These are phyloP conservation scores for Pseudodiploospora longispora DNA, from an alignment of 2,329 filamentous ascomycete species.

Conservation along the genomic window DNA sequence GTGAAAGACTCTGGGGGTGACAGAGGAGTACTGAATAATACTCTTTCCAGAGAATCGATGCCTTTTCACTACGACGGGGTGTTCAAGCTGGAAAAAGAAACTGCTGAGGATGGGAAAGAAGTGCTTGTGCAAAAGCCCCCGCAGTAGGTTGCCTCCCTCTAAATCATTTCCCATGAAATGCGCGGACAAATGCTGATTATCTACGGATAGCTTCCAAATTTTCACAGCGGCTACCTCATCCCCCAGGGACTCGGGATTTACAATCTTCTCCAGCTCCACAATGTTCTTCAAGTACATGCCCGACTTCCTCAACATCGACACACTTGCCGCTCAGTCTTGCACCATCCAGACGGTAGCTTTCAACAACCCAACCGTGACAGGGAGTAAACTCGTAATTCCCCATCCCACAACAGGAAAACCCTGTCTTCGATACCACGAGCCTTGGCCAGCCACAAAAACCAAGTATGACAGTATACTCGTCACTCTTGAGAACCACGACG, in stretches of 20 bases:
- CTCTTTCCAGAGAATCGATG: slow-evolving; percentile 45
- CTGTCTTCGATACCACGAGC: slow-evolving; percentile 47
- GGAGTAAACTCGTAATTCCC: slow-evolving; percentile 33
- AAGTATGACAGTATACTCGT: slow-evolving; percentile 38
- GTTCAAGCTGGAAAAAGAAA: slow-evolving; percentile 41
- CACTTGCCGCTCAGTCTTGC: slow-evolving; percentile 35
- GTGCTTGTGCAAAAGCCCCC: slow-evolving; percentile 33
- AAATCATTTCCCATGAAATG: too few species aligned
- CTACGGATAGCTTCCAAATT: slow-evolving; percentile 35
- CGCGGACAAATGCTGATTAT: too few species aligned
- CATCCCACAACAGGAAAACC: slow-evolving; percentile 37
- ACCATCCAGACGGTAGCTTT: slow-evolving; percentile 40
- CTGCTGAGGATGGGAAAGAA: slow-evolving; percentile 28
- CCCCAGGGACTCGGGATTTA: slow-evolving; percentile 43
- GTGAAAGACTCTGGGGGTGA: slow-evolving; percentile 40
- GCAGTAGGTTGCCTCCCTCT: slow-evolving; percentile 19
- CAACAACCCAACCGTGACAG: slow-evolving; percentile 30
- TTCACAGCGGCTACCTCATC: slow-evolving; percentile 40
- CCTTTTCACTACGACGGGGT: slow-evolving; percentile 50
- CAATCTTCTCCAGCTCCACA: slow-evolving; percentile 43
- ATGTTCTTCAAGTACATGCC: slow-evolving; percentile 40
- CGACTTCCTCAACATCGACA: slow-evolving; percentile 22
- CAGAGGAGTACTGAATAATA: slow-evolving; percentile 39
- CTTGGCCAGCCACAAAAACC: slow-evolving; percentile 43
- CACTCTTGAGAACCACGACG: slow-evolving; percentile 28